phyloP scores from a whole-genome alignment of 371 early-diverging fungal species.

The Mucor piriformis region DNA sequence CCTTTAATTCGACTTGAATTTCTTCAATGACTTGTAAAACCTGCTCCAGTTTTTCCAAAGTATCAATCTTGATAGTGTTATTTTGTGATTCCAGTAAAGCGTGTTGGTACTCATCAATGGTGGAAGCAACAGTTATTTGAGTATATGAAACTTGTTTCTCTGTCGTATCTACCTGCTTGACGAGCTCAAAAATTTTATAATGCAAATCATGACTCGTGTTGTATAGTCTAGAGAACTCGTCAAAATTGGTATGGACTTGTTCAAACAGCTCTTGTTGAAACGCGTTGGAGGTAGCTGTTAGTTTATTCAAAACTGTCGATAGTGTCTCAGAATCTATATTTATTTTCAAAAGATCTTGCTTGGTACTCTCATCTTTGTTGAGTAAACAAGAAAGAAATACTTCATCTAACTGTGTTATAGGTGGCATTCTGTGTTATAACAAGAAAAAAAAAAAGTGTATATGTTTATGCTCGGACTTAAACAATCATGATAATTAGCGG shows the following conservation, averaged over 20 bases:
- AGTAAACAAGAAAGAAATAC: slow-evolving; percentile 22
- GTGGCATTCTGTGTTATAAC: slow-evolving; percentile 15
- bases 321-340: slow-evolving; percentile 12
- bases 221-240: slow-evolving; percentile 15
- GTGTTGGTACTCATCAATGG: slow-evolving; percentile 18
- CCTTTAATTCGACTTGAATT: slow-evolving; percentile 1
- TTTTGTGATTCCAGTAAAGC: slow-evolving; percentile 8
- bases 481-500: too few species aligned
- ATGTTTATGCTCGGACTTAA: too few species aligned
- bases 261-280: slow-evolving; percentile 22
- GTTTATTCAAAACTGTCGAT: slow-evolving; percentile 5
- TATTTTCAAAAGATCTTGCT: slow-evolving; percentile 1
- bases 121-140: neutral
- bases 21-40: slow-evolving; percentile 4
- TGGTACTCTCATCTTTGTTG: neutral
- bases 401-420: slow-evolving; percentile 21
- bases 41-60: slow-evolving; percentile 9
- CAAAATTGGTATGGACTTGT: slow-evolving; percentile 15
- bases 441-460: neutral
- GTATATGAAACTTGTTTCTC: neutral
- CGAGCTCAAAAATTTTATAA: neutral
- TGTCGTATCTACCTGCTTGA: slow-evolving; percentile 1
- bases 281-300: slow-evolving; percentile 19
- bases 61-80: slow-evolving; percentile 20
- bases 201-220: slow-evolving; percentile 15